Percentiles rank a stretch among this genome's conserved stretches.
Conservation (phyloP, 495 filamentous ascomycete genomes). For the Stereocaulon alpinum region DNA sequence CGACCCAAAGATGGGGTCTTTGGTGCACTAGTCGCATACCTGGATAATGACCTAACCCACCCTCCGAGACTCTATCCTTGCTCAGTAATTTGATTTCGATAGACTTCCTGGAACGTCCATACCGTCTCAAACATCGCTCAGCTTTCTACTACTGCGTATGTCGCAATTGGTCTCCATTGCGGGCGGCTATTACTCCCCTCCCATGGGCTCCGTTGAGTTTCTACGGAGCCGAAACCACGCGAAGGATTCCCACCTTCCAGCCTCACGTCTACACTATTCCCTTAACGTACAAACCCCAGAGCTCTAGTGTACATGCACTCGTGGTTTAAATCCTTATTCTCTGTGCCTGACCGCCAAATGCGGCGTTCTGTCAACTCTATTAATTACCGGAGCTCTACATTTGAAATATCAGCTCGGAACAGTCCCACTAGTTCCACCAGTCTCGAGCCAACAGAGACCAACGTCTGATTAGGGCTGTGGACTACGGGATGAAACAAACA, state of each 20-base stretch:
- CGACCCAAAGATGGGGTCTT: neutral
- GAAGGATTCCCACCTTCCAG: constrained; percentile 1
- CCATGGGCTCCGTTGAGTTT: neutral
- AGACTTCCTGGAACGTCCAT: neutral
- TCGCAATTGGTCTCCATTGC: constrained; percentile 1
- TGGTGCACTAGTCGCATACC: neutral
- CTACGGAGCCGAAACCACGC: neutral
- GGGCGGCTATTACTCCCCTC: constrained; percentile 1
- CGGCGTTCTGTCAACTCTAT: neutral
- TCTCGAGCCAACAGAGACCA: neutral
- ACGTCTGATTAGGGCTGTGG: neutral
- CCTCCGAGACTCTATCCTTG: neutral
- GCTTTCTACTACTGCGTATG: neutral
- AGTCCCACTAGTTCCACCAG: neutral
- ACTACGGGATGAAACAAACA: constrained; percentile 5
- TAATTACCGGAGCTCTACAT: neutral
- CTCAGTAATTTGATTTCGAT: constrained; percentile 2
- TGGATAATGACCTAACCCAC: neutral
- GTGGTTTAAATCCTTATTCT: neutral
- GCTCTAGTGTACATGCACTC: neutral
- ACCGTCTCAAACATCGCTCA: constrained; percentile 1
- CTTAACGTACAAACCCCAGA: neutral
- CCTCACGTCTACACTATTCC: neutral
- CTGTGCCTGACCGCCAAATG: neutral
- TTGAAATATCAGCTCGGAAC: neutral